phyloP scores from a whole-genome alignment of 78 protist species.

The Cavenderia fasciculata region DNA sequence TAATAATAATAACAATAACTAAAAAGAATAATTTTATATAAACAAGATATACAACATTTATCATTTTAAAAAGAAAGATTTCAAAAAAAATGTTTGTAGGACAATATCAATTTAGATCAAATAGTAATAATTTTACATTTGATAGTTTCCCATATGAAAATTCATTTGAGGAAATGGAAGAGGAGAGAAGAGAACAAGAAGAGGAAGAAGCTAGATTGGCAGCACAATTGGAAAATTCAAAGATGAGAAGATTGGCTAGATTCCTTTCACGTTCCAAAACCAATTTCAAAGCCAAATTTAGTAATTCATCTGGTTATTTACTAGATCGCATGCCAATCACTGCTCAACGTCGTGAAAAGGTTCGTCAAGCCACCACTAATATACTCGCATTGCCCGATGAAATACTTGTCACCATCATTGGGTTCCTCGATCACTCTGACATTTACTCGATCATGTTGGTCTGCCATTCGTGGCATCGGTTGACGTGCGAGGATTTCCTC shows the following conservation, averaged over 20 bases:
- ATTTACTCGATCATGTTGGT: conserved; percentile 21
- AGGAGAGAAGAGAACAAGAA: conserved; percentile 8
- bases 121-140: conserved; percentile 12
- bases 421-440: conserved; percentile 19
- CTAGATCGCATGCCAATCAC: not conserved
- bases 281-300: not conserved
- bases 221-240: not conserved
- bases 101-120: not conserved
- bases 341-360: not conserved
- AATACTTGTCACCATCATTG: conserved; percentile 12
- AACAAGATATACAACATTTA: not conserved
- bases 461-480: conserved; percentile 7
- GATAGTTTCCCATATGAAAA: conserved; percentile 60
- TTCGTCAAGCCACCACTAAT: not conserved
- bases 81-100: not conserved
- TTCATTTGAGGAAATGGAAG: conserved; percentile 32
- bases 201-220: not conserved
- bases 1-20: too few relatives aligned
- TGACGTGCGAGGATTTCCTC: conserved; percentile 30
- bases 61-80: not conserved
- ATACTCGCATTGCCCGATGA: conserved; percentile 36
- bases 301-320: not conserved
- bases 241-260: not conserved
- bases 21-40: too few relatives aligned
- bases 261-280: not conserved